phyloP scores from a whole-genome alignment of 306 rosid genomes.

The Quercus alba region DNA sequence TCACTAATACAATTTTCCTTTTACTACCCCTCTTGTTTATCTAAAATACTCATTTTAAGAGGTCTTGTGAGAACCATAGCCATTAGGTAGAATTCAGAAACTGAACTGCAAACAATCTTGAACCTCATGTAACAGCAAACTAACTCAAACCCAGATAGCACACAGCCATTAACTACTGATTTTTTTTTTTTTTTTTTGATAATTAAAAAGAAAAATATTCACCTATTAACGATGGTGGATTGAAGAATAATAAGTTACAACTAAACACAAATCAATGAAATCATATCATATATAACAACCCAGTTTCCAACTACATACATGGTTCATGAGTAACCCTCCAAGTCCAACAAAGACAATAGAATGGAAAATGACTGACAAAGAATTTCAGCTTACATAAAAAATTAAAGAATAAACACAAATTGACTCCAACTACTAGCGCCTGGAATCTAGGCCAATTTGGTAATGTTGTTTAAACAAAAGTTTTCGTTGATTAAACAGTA shows the following conservation, averaged over 20 bases:
- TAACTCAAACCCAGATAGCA: not conserved
- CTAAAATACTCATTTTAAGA: too few relatives aligned
- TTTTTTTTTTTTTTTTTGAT: too few relatives aligned
- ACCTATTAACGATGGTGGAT: too few relatives aligned
- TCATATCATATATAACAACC: conserved; percentile 19
- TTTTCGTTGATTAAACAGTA: too few relatives aligned
- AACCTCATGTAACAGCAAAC: not conserved
- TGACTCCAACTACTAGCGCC: conserved; percentile 33
- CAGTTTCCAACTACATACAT: conserved; percentile 6
- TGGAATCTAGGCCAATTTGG: not conserved
- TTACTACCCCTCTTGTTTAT: too few relatives aligned
- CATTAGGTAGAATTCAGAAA: too few relatives aligned
- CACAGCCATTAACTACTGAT: not conserved
- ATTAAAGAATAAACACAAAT: conserved; percentile 47
- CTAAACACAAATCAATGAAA: conserved; percentile 19
- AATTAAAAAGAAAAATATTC: too few relatives aligned
- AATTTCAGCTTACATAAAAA: conserved; percentile 50
- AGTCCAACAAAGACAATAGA: not conserved
- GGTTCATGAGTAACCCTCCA: not conserved
- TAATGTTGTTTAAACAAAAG: not conserved
- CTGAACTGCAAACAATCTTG: too few relatives aligned
- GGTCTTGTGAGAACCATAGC: too few relatives aligned
- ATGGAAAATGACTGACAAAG: conserved; percentile 19
- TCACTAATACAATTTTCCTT: not conserved
- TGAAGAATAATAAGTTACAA: not conserved